These are phyloP conservation scores for Astrephomene gubernaculifera DNA, from an alignment of 139 green algal species.

Conservation along the genomic window DNA sequence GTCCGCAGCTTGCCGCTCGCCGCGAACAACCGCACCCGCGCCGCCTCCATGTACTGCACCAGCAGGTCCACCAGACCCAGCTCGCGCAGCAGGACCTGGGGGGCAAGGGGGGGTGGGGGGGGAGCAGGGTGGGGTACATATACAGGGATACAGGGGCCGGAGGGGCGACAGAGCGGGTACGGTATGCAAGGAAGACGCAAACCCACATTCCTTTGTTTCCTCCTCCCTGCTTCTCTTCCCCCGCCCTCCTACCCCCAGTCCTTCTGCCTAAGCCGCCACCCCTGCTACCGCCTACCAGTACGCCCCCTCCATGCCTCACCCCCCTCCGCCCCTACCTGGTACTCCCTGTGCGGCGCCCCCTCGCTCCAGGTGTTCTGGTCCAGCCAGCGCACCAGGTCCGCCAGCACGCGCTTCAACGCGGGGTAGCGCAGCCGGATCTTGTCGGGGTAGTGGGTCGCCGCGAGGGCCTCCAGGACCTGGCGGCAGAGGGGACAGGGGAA, in stretches of 20 bases:
- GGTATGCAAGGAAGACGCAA: no score
- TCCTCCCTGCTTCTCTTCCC: not conserved
- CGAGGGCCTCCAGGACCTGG: slow-evolving; percentile 21
- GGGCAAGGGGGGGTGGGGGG: not conserved
- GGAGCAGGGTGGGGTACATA: not conserved
- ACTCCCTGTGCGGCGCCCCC: slow-evolving; percentile 6
- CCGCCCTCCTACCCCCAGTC: not conserved
- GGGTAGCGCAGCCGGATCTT: slow-evolving; percentile 38
- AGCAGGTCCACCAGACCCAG: slow-evolving; percentile 35
- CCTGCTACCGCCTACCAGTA: not conserved
- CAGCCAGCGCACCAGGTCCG: slow-evolving; percentile 27
- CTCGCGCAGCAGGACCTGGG: slow-evolving; percentile 15
- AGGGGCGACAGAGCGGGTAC: no score
- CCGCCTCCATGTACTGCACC: slow-evolving; percentile 35
- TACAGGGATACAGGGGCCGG: no score
- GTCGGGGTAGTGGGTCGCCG: slow-evolving; percentile 11
- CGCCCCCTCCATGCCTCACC: not conserved
- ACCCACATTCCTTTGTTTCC: no score
- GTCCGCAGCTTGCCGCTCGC: not conserved
- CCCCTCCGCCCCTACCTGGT: slow-evolving; percentile 18
- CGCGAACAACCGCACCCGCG: slow-evolving; percentile 32
- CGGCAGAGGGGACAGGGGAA: not conserved
- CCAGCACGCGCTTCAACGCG: not conserved
- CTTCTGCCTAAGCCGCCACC: not conserved
- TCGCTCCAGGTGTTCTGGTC: slow-evolving; percentile 34